Evolutionary conservation across 148 eudicot genomes (phyloP).

Genomic region (Camellia japonica): DNA sequence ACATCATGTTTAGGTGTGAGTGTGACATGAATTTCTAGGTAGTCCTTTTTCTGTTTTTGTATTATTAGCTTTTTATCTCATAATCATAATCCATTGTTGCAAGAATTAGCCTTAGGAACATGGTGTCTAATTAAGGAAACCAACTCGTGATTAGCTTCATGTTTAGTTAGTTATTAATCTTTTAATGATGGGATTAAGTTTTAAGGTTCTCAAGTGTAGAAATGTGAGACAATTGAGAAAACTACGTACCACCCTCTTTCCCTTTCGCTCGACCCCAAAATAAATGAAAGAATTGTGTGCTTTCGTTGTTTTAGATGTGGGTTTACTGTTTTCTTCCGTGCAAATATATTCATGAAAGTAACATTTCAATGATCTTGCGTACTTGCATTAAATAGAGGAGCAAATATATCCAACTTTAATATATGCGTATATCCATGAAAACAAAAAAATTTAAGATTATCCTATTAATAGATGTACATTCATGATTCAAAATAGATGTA

Average conservation of each 20-base stretch:
- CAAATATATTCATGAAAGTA: constrained; percentile 25
- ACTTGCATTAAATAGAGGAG: not conserved
- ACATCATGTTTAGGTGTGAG: constrained; percentile 44
- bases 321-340: constrained; percentile 15
- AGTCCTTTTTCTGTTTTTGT: constrained; percentile 20
- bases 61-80: not conserved
- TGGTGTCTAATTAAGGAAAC: constrained; percentile 18
- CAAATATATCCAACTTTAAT: not conserved
- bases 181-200: constrained; percentile 10
- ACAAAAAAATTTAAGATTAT: too few species aligned
- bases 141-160: not conserved
- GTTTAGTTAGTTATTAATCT: constrained; percentile 12
- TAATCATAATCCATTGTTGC: not conserved
- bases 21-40: constrained; percentile 31
- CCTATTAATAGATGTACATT: too few species aligned
- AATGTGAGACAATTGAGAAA: constrained; percentile 4
- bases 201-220: not conserved
- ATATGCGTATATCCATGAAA: too few species aligned
- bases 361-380: constrained; percentile 11
- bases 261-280: not conserved
- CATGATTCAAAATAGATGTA: too few species aligned
- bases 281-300: constrained; percentile 11
- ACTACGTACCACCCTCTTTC: constrained; percentile 28
- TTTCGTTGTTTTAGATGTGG: constrained; percentile 18
- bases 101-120: constrained; percentile 5